Base-by-base conservation (phyloP, 2,329 filamentous ascomycete genomes). In the Claviceps sp. region DNA sequence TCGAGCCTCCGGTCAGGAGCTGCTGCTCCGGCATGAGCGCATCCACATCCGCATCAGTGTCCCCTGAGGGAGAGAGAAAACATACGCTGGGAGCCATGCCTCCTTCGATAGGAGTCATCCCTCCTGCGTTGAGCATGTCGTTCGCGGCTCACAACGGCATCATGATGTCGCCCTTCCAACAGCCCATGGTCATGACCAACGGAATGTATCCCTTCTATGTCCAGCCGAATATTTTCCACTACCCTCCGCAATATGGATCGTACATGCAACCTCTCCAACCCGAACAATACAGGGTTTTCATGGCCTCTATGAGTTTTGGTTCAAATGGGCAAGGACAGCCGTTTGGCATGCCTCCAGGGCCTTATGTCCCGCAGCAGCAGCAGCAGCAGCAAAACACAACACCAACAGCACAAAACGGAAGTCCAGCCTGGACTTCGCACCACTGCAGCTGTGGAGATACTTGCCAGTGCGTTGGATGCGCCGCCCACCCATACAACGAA, bases 381-480 rank as follows among this genome's bases (percentile, higher is more conserved):
- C 26, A 30, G 8, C 26, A 34, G 30, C 30, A 34, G n/a, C 26
- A 47, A 19, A 47, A 16, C 26, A 34, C 30, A 22, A 37, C 42
- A 1, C 54, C 44, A 51, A 61, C 49, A 37, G 50, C 53, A 34
- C 38, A 48, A 22, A 58, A 57, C n/a, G 51, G 50, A n/a, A 53
- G 58, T 3, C 53, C 58, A 3, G 30, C 30, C 30, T 68, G 64
- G 57, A 70, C 64, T 19, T 68, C 62, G 50, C 68, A 69, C 46
- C 69, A 65, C 51, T 87, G 84, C 59, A 71, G 72, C 47, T 87
- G 84, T 60, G 84, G 84, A 19, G 77, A 82, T 51, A 70, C 70
- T 30, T 87, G 84, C 57, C 75, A 81, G 57, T 87, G 84, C 60
- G 69, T 86, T 39, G 83, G 82, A 11, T 87, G 84, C 61, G 73